Evolutionary conservation across 1,284 basidiomycete species (phyloP).

Genomic region (Apiotrichum mycotoxinovorans): DNA sequence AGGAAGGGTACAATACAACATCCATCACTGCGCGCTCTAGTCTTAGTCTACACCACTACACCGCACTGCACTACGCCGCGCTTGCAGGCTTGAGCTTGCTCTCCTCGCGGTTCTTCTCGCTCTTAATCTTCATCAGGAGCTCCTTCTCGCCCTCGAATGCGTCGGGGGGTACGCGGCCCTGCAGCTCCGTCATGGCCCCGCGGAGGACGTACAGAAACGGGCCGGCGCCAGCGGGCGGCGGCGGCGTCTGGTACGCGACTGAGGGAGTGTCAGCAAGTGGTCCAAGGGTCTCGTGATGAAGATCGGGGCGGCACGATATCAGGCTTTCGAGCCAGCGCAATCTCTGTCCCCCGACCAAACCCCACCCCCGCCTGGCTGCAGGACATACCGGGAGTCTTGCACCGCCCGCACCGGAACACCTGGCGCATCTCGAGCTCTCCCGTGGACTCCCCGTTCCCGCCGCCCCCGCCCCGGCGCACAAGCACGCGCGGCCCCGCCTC

Average conservation of each 20-base stretch:
- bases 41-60: too few relatives aligned
- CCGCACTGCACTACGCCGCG: too few relatives aligned
- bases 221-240: constrained; percentile 40
- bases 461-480: constrained; percentile 38
- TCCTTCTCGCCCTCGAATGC: constrained; percentile 49
- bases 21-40: constrained; percentile 1
- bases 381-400: constrained; percentile 40
- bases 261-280: background rate
- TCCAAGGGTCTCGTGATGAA: too few relatives aligned
- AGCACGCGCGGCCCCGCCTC: constrained; percentile 39
- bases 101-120: background rate
- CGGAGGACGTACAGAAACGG: constrained; percentile 47
- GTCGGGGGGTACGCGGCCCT: constrained; percentile 48
- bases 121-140: background rate
- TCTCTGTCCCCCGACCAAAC: too few relatives aligned
- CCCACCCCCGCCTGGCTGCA: too few relatives aligned
- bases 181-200: constrained; percentile 49
- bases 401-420: constrained; percentile 43
- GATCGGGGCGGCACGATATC: too few relatives aligned
- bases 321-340: too few relatives aligned
- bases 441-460: too few relatives aligned
- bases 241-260: constrained; percentile 48
- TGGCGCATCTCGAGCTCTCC: constrained; percentile 42
- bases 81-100: background rate
- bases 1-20: constrained; percentile 6